phyloP scores from a whole-genome alignment of 2,329 filamentous ascomycete species.

The Malbranchea zuffiana region DNA sequence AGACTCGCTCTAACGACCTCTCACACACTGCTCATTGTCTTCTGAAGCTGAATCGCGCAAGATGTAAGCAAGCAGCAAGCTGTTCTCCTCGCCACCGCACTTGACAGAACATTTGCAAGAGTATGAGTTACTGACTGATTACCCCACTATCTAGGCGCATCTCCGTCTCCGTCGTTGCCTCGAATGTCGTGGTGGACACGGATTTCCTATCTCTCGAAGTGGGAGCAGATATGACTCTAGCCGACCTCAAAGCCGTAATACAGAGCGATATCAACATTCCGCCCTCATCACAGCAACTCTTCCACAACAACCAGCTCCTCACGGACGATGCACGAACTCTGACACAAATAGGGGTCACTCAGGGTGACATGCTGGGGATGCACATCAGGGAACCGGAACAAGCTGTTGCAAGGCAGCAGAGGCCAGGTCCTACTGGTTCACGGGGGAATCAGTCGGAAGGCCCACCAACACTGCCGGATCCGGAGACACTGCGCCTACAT shows the following conservation, averaged over 20 bases:
- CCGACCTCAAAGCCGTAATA: conserved; percentile 77
- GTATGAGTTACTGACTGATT: no score
- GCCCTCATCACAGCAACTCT: conserved; percentile 65
- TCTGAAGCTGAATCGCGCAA: no score
- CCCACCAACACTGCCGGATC: conserved; percentile 42
- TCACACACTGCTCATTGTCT: no score
- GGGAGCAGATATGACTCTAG: conserved; percentile 68
- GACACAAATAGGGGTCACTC: conserved; percentile 64
- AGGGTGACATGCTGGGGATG: conserved; percentile 87
- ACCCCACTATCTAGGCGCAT: conserved; percentile 82
- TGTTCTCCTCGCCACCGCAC: no score
- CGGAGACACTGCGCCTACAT: conserved; percentile 72
- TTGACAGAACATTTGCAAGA: no score
- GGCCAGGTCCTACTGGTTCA: conserved; percentile 12
- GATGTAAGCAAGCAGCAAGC: no score
- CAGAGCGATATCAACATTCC: conserved; percentile 71
- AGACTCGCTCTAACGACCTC: no score
- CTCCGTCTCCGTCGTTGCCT: conserved; percentile 72
- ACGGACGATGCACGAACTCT: conserved; percentile 69
- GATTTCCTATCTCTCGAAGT: conserved; percentile 75
- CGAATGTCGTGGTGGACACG: conserved; percentile 54
- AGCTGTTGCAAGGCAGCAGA: conserved; percentile 11
- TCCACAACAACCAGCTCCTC: conserved; percentile 78
- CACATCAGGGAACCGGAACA: conserved; percentile 47
- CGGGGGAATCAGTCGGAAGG: conserved; percentile 17